Base-by-base conservation (phyloP, 192 early-diverging fungal genomes). In the Umbelopsis ramanniana region DNA sequence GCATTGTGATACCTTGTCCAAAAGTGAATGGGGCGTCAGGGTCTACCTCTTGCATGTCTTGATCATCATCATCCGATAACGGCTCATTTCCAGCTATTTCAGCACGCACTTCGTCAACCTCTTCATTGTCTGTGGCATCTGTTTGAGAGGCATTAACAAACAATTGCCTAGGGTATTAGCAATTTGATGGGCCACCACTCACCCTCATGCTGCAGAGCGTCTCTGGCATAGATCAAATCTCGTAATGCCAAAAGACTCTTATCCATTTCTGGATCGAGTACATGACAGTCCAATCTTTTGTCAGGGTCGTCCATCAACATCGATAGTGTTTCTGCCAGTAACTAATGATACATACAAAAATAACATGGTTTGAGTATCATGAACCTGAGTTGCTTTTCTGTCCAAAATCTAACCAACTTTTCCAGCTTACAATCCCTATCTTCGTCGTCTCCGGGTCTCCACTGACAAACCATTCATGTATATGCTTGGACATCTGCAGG, bases 381-480 rank as follows among this genome's bases (percentile, higher is more conserved):
- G 15, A 48, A 48, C 48, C 4, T 19, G 48, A 0, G 40, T 43
- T 43, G 29, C 29, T 12, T 43, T 43, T 43, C 40, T 43, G 8
- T 12, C 11, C 3, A 8, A 1, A 22, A 53, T 53, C 3, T 35
- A 14, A 17, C 17, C 26, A 63, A 19, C 29, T 9, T 54, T 10
- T 54, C 53, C 4, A 54, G 26, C 57, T 63, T 63, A 63, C 57
- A 37, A 63, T 63, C 3, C 57, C 57, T 17, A 63, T 63, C 33
- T 63, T 63, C 7, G 57, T 63, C 11, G 57, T 63, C 29, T 63
- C 57, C 5, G 57, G 57, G 15, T 63, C 33, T 19, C 57, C 57
- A 63, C 57, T 37, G 29, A 35, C 57, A 63, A 63, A 63, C 57
- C 57, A 63, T 63, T 63, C 57, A 37, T 63, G 57, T 3, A 63